Conservation (phyloP, 345 rosid genomes). For the Bretschneidera sinensis region DNA sequence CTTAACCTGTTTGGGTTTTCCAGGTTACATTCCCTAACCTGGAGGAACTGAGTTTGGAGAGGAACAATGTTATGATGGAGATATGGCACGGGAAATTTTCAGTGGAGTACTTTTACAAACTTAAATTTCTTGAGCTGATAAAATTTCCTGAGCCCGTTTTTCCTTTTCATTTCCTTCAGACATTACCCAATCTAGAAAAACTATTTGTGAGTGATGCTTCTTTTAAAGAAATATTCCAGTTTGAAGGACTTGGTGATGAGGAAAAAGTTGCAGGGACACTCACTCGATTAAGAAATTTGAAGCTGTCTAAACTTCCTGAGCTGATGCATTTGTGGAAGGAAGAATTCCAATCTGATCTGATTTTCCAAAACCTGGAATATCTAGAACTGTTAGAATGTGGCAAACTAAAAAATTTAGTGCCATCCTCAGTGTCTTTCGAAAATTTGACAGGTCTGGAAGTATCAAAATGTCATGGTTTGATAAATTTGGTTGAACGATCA, state of each 20-base stretch:
- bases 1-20: too few relatives aligned
- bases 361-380: conserved; percentile 5
- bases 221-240: not conserved
- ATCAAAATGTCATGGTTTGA: conserved; percentile 10
- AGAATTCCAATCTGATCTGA: not conserved
- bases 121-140: conserved; percentile 1
- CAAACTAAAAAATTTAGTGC: conserved; percentile 7
- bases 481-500: conserved; percentile 7
- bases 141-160: not conserved
- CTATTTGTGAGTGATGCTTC: not conserved
- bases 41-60: not conserved
- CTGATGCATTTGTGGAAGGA: conserved; percentile 7
- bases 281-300: not conserved
- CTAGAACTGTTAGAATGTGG: too few relatives aligned
- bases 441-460: conserved; percentile 13
- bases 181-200: not conserved
- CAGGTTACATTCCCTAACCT: conserved; percentile 7
- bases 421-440: conserved; percentile 8
- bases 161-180: not conserved
- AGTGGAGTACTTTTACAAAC: not conserved
- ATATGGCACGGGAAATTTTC: conserved; percentile 3
- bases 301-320: not conserved
- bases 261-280: not conserved
- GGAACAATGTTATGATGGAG: not conserved
- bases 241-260: not conserved